A percentile compares a stretch with the other conserved stretches of the same genome.
phyloP scores from a whole-genome alignment of 805 yeast species.

The Monosporozyma solicola region DNA sequence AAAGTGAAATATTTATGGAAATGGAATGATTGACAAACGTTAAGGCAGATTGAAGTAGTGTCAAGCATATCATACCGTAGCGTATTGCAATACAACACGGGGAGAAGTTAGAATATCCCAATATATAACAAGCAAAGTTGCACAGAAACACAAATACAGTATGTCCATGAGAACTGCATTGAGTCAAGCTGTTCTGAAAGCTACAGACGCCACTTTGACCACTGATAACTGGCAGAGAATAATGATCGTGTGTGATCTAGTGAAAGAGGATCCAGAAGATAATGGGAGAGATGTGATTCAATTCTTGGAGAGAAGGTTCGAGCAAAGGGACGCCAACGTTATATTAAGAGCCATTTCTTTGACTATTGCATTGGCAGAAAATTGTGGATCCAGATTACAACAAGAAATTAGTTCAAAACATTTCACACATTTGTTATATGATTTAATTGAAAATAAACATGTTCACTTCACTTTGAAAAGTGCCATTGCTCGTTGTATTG shows the following conservation, averaged over 20 bases:
- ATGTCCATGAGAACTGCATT: constrained; percentile 6
- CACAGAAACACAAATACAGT: background rate
- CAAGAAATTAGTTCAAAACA: constrained; percentile 50
- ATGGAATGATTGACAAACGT: no score
- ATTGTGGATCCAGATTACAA: constrained; percentile 64
- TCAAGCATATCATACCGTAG: no score
- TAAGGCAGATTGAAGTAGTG: no score
- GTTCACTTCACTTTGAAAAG: constrained; percentile 62
- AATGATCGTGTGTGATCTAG: constrained; percentile 57
- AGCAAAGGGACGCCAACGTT: constrained; percentile 52
- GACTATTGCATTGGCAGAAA: constrained; percentile 57
- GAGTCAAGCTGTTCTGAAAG: constrained; percentile 31
- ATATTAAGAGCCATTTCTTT: constrained; percentile 49
- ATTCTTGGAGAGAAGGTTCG: constrained; percentile 40
- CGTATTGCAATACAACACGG: background rate
- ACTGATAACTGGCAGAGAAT: constrained; percentile 62
- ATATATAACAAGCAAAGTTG: background rate
- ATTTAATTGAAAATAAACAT: constrained; percentile 42
- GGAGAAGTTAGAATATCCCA: no score
- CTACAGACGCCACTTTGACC: constrained; percentile 55
- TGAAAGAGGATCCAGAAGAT: constrained; percentile 52
- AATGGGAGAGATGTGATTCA: constrained; percentile 36
- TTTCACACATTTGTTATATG: constrained; percentile 41
- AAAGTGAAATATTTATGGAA: no score
- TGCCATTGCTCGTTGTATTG: constrained; percentile 56